These are phyloP conservation scores for Dothidotthia symphoricarpi DNA, from an alignment of 2,329 filamentous ascomycete genomes.

Conservation along the genomic window DNA sequence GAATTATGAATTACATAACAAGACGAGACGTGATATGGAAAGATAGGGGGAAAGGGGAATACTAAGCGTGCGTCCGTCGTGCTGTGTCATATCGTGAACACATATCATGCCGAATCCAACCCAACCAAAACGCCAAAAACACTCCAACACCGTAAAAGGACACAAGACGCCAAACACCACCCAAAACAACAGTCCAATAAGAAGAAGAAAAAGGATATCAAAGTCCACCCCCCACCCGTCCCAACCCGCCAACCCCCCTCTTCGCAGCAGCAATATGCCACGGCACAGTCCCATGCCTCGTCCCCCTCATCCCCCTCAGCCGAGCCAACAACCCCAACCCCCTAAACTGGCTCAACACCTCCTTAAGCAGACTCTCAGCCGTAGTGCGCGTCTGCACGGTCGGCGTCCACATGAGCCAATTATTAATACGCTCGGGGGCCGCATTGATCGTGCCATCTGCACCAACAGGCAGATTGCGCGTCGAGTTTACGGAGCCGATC, in stretches of 20 bases:
- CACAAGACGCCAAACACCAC: neutral
- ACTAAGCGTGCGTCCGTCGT: neutral
- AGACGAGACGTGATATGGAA: too few relatives aligned
- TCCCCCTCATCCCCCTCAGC: slow-evolving; percentile 60
- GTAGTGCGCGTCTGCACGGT: slow-evolving; percentile 31
- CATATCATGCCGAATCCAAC: too few relatives aligned
- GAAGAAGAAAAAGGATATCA: neutral
- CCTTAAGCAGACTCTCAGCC: slow-evolving; percentile 63
- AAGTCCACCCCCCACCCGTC: slow-evolving; percentile 9
- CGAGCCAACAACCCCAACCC: slow-evolving; percentile 67
- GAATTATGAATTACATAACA: too few relatives aligned
- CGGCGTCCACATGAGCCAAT: slow-evolving; percentile 34
- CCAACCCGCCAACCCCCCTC: slow-evolving; percentile 64
- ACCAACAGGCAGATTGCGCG: slow-evolving; percentile 18
- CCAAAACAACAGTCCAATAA: neutral
- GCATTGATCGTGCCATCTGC: slow-evolving; percentile 3
- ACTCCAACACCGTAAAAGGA: too few relatives aligned
- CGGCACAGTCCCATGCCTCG: slow-evolving; percentile 61
- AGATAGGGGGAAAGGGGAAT: neutral
- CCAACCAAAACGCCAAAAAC: too few relatives aligned
- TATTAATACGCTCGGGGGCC: slow-evolving; percentile 22
- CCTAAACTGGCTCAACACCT: slow-evolving; percentile 68
- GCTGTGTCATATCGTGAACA: neutral
- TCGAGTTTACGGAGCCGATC: slow-evolving; percentile 45
- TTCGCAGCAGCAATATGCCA: slow-evolving; percentile 75